Conservation (phyloP, 2,329 filamentous ascomycete genomes). For the Endothia cerciana region DNA sequence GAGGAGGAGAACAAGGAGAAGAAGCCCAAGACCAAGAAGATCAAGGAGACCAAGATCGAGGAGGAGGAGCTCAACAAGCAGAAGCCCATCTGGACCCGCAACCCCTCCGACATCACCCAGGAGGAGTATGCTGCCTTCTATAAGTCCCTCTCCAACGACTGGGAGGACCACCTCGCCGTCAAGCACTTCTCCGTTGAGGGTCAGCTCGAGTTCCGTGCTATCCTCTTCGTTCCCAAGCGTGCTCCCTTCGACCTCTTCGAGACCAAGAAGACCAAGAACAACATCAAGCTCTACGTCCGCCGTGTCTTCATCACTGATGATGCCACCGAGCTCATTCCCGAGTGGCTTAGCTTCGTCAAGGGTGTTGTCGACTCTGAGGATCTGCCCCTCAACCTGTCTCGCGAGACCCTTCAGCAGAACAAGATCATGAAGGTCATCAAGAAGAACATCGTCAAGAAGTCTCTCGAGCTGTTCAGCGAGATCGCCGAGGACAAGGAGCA, state of each 20-base stretch:
- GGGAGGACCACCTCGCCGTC: slow-evolving; percentile 98
- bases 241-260: slow-evolving; percentile 99
- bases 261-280: slow-evolving; percentile 99
- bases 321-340: slow-evolving; percentile 96
- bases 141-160: slow-evolving; percentile 99
- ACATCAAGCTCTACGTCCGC: slow-evolving; percentile 99
- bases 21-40: slow-evolving; percentile 97
- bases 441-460: slow-evolving; percentile 99
- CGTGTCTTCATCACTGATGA: slow-evolving; percentile 99
- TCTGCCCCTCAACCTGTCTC: slow-evolving; percentile 97
- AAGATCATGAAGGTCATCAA: slow-evolving; percentile 99
- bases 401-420: slow-evolving; percentile 99
- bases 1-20: slow-evolving; percentile 84
- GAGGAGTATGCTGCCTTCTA: slow-evolving; percentile 99
- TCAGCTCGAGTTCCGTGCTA: slow-evolving; percentile 99
- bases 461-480: slow-evolving; percentile 98
- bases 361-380: slow-evolving; percentile 99
- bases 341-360: slow-evolving; percentile 99
- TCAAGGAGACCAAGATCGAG: slow-evolving; percentile 98
- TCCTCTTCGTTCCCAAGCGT: slow-evolving; percentile 99
- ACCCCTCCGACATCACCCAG: slow-evolving; percentile 76
- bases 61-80: slow-evolving; percentile 98
- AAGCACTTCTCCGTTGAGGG: slow-evolving; percentile 99
- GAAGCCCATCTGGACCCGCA: slow-evolving; percentile 89
- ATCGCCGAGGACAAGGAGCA: slow-evolving; percentile 99